Conservation (phyloP, 192 early-diverging fungal species). For the Spinellus fusiger region DNA sequence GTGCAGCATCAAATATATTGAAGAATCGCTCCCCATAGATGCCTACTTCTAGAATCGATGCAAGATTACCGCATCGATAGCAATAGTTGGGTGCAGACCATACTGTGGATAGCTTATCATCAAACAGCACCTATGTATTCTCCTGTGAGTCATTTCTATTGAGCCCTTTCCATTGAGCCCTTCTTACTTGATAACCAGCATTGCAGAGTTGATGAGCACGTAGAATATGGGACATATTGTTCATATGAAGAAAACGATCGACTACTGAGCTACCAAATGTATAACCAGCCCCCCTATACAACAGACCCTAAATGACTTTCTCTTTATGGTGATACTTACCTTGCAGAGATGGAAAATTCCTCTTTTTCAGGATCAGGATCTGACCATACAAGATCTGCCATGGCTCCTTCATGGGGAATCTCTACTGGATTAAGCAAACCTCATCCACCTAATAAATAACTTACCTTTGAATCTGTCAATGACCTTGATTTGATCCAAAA, state of each 20-base stretch:
- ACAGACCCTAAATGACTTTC: conserved; percentile 3
- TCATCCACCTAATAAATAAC: neutral
- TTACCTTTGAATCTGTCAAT: conserved; percentile 79
- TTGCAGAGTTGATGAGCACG: conserved; percentile 86
- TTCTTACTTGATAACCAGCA: conserved; percentile 70
- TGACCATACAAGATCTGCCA: conserved; percentile 92
- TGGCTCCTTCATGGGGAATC: conserved; percentile 92
- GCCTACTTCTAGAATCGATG: conserved; percentile 76
- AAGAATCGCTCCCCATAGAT: conserved; percentile 70
- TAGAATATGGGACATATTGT: conserved; percentile 74
- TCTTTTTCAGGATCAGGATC: conserved; percentile 73
- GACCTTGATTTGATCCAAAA: conserved; percentile 80
- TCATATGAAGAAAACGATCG: conserved; percentile 70
- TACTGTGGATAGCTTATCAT: conserved; percentile 80
- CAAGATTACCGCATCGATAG: conserved; percentile 82
- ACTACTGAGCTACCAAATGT: conserved; percentile 79
- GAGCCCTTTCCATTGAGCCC: no score
- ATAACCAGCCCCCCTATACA: conserved; percentile 76
- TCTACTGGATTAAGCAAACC: conserved; percentile 40
- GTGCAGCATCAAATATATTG: conserved; percentile 86
- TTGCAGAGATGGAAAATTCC: conserved; percentile 77
- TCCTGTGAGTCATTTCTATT: no score
- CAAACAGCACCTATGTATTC: conserved; percentile 68
- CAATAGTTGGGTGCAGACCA: conserved; percentile 88
- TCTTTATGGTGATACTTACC: conserved; percentile 27